A percentile compares a stretch with the other conserved stretches of the same genome.
These are phyloP conservation scores for Hyaloscypha variabilis DNA, from an alignment of 495 filamentous ascomycete species.

Conservation along the genomic window DNA sequence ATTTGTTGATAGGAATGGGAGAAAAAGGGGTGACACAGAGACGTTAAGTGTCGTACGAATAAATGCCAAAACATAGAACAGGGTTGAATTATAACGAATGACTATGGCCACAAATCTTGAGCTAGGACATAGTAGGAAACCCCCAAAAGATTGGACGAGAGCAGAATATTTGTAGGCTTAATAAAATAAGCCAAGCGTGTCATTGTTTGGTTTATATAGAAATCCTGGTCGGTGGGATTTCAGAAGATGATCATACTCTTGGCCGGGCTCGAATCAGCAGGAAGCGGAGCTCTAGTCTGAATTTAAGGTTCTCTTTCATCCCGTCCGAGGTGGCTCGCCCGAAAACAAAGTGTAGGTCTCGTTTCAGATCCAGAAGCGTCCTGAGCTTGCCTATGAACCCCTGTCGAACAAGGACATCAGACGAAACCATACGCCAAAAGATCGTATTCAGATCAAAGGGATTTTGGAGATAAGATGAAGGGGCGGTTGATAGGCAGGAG, in stretches of 20 bases:
- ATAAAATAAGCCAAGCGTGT: neutral
- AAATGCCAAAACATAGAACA: too few relatives aligned
- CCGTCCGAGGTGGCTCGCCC: neutral
- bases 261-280: neutral
- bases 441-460: neutral
- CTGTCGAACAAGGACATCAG: neutral
- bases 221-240: neutral
- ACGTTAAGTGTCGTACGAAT: too few relatives aligned
- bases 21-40: neutral
- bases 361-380: neutral
- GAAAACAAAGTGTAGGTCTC: neutral
- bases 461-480: slow-evolving; percentile 4
- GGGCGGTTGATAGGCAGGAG: neutral
- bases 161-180: neutral
- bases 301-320: slow-evolving; percentile 1
- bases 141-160: neutral
- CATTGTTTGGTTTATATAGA: neutral
- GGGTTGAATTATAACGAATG: neutral
- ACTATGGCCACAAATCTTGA: neutral
- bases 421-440: neutral
- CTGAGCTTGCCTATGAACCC: neutral
- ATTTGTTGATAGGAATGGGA: neutral
- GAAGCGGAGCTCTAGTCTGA: neutral
- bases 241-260: neutral
- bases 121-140: neutral